These are phyloP conservation scores for Nothophoma quercina DNA, from an alignment of 2,329 filamentous ascomycete species.

Conservation along the genomic window DNA sequence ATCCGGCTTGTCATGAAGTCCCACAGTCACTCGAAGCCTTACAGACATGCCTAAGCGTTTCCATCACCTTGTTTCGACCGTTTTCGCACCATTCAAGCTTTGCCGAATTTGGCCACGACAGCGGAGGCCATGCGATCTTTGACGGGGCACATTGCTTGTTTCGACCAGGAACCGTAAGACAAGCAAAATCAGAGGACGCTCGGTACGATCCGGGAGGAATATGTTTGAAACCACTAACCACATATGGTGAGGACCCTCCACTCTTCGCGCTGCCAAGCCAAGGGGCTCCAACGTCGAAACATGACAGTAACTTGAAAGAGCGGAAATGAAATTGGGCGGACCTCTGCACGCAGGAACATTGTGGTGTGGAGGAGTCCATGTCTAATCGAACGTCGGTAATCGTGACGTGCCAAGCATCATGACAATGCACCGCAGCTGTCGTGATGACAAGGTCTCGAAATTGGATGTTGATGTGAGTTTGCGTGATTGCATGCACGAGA, in stretches of 20 bases:
- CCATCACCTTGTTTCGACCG: conserved; percentile 17
- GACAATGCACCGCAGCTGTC: not conserved
- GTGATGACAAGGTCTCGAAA: not conserved
- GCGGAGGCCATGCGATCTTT: conserved; percentile 15
- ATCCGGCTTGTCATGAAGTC: conserved; percentile 1
- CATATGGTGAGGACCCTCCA: conserved; percentile 4
- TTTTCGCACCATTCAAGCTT: conserved; percentile 17
- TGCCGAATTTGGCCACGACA: conserved; percentile 3
- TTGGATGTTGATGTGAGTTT: not conserved
- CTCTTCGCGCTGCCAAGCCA: conserved; percentile 26
- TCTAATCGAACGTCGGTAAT: not conserved
- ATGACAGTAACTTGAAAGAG: conserved; percentile 13
- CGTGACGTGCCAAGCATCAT: not conserved
- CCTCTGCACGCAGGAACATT: not conserved
- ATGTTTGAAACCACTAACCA: conserved; percentile 28
- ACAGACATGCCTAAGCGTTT: conserved; percentile 13
- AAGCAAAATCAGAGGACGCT: conserved; percentile 19
- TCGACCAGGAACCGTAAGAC: conserved; percentile 6
- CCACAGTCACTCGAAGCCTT: conserved; percentile 13
- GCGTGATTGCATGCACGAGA: not conserved
- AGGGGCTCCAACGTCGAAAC: conserved; percentile 24
- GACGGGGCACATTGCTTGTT: conserved; percentile 12
- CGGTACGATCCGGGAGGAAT: conserved; percentile 19
- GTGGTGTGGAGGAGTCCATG: conserved; percentile 9
- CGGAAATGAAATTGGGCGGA: conserved; percentile 17